A percentile compares a stretch with the other conserved stretches of the same genome.
phyloP scores from a whole-genome alignment of 192 early-diverging fungal genomes.

The Podila minutissima region DNA sequence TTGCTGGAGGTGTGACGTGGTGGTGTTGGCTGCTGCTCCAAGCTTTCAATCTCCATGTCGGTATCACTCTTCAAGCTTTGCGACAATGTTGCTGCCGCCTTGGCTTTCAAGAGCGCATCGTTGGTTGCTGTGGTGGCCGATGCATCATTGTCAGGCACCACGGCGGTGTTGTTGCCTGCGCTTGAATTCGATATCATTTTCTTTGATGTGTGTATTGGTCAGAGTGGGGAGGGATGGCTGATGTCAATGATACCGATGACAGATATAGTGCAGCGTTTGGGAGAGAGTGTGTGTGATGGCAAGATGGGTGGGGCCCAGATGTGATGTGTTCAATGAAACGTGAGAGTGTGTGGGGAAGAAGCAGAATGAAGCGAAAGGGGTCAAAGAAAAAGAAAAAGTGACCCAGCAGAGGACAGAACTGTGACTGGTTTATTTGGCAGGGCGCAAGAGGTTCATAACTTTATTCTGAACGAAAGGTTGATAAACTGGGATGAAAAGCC shows the following conservation, averaged over 20 bases:
- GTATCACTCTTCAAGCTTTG: background rate
- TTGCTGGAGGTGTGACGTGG: too few species aligned
- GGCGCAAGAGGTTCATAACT: background rate
- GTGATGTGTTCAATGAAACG: background rate
- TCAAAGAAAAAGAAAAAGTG: background rate
- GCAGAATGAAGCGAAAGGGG: too few species aligned
- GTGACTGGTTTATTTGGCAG: too few species aligned
- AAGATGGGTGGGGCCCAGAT: background rate
- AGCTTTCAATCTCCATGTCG: background rate
- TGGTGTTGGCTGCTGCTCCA: background rate
- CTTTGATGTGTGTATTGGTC: background rate
- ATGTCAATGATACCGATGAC: too few species aligned
- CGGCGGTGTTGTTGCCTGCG: background rate
- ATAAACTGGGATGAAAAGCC: background rate
- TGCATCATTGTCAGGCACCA: conserved; percentile 2
- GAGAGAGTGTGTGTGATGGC: background rate
- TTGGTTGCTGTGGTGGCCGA: background rate
- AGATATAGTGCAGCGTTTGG: background rate
- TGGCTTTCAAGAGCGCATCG: background rate
- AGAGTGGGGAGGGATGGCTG: background rate
- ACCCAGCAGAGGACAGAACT: background rate
- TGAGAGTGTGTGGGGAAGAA: background rate
- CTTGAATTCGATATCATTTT: conserved; percentile 1
- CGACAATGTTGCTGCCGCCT: too few species aligned
- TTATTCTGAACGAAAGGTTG: conserved; percentile 3